Conservation (phyloP, 169 alveolate genomes). For the Sarcocystis neurona region DNA sequence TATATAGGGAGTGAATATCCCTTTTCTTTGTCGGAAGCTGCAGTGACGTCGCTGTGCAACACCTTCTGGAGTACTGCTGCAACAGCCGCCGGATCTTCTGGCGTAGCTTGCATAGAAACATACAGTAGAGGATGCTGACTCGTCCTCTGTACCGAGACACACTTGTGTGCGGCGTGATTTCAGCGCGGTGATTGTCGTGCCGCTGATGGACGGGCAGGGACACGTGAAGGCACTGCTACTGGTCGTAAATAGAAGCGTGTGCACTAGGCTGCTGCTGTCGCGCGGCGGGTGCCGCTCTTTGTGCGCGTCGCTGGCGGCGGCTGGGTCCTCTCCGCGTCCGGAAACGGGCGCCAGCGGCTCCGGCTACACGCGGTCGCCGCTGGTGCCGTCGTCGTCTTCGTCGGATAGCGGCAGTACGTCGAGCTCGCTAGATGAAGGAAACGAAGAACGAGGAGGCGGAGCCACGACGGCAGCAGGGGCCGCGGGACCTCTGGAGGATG, state of each 20-base stretch:
- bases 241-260: slow-evolving; percentile 40
- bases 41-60: not conserved
- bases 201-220: slow-evolving; percentile 59
- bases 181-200: slow-evolving; percentile 63
- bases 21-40: not conserved
- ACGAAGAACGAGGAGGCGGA: too few species aligned
- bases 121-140: too few species aligned
- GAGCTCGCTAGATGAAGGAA: too few species aligned
- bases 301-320: not conserved
- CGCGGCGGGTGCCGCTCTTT: too few species aligned
- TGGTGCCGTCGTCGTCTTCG: not conserved
- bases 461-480: too few species aligned
- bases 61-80: too few species aligned
- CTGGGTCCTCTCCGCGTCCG: not conserved
- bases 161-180: not conserved
- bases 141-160: not conserved
- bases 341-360: not conserved
- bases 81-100: too few species aligned
- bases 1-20: not conserved
- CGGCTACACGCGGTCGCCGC: not conserved
- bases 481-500: too few species aligned
- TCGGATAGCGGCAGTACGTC: too few species aligned
- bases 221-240: slow-evolving; percentile 60
- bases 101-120: too few species aligned
- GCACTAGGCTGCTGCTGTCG: slow-evolving; percentile 8